Evolutionary conservation across 768 basidiomycete species (phyloP).

Genomic region (Mycena filopes): DNA sequence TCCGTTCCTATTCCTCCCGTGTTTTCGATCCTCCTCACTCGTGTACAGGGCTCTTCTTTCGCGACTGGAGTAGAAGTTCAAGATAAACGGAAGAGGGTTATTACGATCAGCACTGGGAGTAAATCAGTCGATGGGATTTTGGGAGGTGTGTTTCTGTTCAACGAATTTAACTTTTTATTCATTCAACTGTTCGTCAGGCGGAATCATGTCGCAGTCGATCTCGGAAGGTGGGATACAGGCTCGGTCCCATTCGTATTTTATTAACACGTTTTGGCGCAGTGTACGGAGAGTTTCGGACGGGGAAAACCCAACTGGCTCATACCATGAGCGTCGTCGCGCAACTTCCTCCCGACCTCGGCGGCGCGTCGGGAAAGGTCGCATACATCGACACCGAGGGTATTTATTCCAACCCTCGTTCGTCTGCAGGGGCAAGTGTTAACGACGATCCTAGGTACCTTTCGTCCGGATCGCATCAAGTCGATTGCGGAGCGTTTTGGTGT

Average conservation of each 20-base stretch:
- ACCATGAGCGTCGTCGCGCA: conserved; percentile 94
- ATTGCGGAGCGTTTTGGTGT: conserved; percentile 96
- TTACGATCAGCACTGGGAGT: conserved; percentile 91
- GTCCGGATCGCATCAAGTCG: conserved; percentile 90
- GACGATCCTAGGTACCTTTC: conserved; percentile 77
- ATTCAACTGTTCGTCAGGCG: conserved; percentile 60
- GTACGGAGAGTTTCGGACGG: conserved; percentile 96
- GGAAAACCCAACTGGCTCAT: conserved; percentile 95
- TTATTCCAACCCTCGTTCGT: conserved; percentile 34
- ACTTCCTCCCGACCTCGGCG: conserved; percentile 89
- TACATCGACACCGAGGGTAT: conserved; percentile 90
- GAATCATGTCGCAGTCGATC: conserved; percentile 92
- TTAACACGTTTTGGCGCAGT: conserved; percentile 59
- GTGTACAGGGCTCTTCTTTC: conserved; percentile 85
- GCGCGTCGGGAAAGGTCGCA: conserved; percentile 93
- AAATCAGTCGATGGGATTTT: conserved; percentile 91
- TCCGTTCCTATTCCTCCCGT: conserved; percentile 43
- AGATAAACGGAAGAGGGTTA: conserved; percentile 83
- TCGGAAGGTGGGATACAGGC: conserved; percentile 72
- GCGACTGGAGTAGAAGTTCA: conserved; percentile 92
- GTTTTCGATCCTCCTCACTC: conserved; percentile 6
- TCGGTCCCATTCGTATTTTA: not conserved
- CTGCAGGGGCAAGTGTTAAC: conserved; percentile 18
- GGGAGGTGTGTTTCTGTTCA: conserved; percentile 71
- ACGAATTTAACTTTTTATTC: not conserved